These are phyloP conservation scores for Sphagnum fallax DNA, from an alignment of 228 moss, liverwort and hornwort species.

Conservation along the genomic window DNA sequence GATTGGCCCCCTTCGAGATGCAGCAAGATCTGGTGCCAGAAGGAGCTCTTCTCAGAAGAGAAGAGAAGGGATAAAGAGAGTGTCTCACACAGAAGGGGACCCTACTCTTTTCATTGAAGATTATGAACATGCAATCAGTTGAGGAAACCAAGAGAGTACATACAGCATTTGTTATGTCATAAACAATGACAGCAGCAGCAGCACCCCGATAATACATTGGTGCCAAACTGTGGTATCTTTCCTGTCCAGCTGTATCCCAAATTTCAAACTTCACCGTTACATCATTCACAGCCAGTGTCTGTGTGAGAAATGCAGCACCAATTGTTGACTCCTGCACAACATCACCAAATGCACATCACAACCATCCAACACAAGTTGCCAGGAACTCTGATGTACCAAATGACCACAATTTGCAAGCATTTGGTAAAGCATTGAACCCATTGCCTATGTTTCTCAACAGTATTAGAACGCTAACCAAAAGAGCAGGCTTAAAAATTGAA, in stretches of 20 bases:
- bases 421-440: too few relatives aligned
- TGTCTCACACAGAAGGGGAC: too few relatives aligned
- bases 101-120: too few relatives aligned
- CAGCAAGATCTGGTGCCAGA: too few relatives aligned
- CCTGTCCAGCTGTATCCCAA: constrained; percentile 40
- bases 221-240: constrained; percentile 33
- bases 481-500: too few relatives aligned
- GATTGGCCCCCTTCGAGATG: too few relatives aligned
- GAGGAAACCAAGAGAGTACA: constrained; percentile 1
- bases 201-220: constrained; percentile 44
- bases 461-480: too few relatives aligned
- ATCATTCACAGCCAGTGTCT: constrained; percentile 35
- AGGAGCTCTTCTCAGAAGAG: too few relatives aligned
- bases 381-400: too few relatives aligned
- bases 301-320: constrained; percentile 30
- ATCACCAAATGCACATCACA: background rate
- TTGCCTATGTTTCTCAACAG: too few relatives aligned
- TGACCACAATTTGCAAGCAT: too few relatives aligned
- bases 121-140: background rate
- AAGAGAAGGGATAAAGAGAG: too few relatives aligned
- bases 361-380: background rate
- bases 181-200: constrained; percentile 34
- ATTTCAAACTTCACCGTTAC: constrained; percentile 31
- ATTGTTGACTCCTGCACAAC: constrained; percentile 31
- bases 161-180: constrained; percentile 34